Conservation (phyloP, 208 protist genomes). For the Trypanosoma rangeli region DNA sequence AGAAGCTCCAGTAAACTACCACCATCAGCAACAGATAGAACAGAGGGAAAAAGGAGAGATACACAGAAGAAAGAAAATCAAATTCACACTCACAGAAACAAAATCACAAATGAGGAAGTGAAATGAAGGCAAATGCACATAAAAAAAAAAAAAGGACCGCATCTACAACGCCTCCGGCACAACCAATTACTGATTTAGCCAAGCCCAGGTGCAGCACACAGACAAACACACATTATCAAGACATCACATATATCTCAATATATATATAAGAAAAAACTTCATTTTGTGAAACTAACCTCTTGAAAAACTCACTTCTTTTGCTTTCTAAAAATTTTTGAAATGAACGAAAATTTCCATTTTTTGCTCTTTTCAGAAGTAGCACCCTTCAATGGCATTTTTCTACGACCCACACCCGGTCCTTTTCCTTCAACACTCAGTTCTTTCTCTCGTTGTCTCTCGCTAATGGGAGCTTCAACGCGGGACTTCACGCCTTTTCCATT, state of each 20-base stretch:
- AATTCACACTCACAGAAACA: conserved; percentile 8
- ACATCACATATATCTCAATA: conserved; percentile 2
- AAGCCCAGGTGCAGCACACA: neutral
- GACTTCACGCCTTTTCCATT: neutral
- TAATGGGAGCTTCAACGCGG: neutral
- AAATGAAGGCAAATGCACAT: neutral
- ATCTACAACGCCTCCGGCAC: too few relatives aligned
- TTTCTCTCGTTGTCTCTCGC: neutral
- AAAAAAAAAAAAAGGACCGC: neutral
- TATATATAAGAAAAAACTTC: conserved; percentile 5
- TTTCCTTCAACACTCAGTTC: neutral
- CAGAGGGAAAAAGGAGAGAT: conserved; percentile 8
- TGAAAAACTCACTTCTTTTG: conserved; percentile 17
- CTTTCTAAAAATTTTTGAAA: conserved; percentile 30
- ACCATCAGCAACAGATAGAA: neutral
- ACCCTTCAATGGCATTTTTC: neutral
- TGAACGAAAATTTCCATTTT: conserved; percentile 18
- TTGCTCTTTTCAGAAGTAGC: neutral
- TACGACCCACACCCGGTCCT: neutral
- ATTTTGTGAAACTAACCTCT: neutral
- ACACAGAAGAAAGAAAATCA: conserved; percentile 9
- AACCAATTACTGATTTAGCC: neutral
- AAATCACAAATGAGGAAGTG: neutral
- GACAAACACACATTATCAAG: neutral
- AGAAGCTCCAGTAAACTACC: neutral